These are phyloP conservation scores for Diaporthe ilicicola DNA, from an alignment of 2,329 filamentous ascomycete species.

Conservation along the genomic window DNA sequence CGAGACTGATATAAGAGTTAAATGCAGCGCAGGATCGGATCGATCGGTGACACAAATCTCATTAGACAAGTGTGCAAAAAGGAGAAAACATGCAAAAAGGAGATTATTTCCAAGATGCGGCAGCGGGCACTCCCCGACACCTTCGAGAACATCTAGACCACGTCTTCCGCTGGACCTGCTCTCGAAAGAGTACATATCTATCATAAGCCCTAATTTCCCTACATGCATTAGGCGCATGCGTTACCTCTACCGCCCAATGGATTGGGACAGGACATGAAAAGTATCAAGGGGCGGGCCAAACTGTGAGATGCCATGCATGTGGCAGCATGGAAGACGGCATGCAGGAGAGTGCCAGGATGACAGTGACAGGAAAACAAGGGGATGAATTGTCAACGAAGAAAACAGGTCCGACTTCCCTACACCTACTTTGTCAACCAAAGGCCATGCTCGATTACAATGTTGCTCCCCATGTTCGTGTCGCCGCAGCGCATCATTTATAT, in stretches of 20 bases:
- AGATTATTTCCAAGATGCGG: background rate
- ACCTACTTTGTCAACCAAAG: background rate
- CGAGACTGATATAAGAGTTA: conserved; percentile 1
- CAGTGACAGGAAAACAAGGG: background rate
- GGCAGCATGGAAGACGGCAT: background rate
- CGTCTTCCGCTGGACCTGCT: background rate
- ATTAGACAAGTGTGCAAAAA: conserved; percentile 4
- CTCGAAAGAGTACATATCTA: background rate
- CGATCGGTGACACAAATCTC: background rate
- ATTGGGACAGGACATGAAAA: background rate
- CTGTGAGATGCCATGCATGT: background rate
- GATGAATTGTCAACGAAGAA: background rate
- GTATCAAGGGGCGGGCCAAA: conserved; percentile 7
- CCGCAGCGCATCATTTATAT: background rate
- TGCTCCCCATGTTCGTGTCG: background rate
- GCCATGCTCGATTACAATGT: background rate
- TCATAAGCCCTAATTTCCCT: background rate
- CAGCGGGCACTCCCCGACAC: background rate
- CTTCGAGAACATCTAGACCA: background rate
- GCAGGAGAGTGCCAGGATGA: background rate
- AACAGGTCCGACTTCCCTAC: background rate
- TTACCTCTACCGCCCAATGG: background rate
- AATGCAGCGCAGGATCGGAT: background rate
- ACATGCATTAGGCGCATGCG: background rate
- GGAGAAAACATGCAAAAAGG: background rate